Base-by-base conservation (phyloP, 1,284 basidiomycete genomes). In the Coniferiporia weirii region DNA sequence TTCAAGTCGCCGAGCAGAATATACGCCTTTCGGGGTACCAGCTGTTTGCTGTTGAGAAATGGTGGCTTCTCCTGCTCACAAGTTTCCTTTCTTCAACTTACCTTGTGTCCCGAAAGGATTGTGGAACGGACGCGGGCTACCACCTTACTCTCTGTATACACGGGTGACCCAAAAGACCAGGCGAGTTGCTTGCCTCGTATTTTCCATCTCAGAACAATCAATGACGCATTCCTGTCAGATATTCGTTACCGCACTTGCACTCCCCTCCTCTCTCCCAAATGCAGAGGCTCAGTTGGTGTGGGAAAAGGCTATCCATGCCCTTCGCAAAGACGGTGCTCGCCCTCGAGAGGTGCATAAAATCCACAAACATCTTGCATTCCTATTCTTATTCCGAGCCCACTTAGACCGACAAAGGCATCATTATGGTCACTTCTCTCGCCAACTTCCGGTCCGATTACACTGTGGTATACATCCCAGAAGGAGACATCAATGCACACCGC, bases 361-460 rank as follows among this genome's bases (percentile, higher is more conserved):
- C 45, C 49, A 55, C 46, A 36, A 47, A 34, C 27, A 59, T 51
- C 22, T 46, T n/a, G 38, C 17, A 40, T 47, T 47, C 3, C 20
- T 58, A 15, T 61, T 44, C 19, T 51, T 46, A 52, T 58, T 60
- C 8, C n/a, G 32, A 35, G 45, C 12, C 47, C 34, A 51, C 53
- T 20, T 64, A 87, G 81, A 89, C 82, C 19, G 75, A 78, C n/a
- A 73, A 84, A 57, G 89, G 89, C 45, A 72, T 79, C 13, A 76
- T 92, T 64, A 84, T 91, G 81, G 81, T 84, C 56, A 92, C 89
- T n/a, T 91, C 88, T 6, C 79, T 92, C 17, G 87, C 87, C 47
- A 85, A 89, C 72, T 92, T 92, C 69, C 87, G 87, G 55, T 91
- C 88, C 3, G 89, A 92, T 73, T 89, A 84, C 68, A 89, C 87